phyloP scores from a whole-genome alignment of 2,329 filamentous ascomycete species.

The Aspergillus carbonarius region DNA sequence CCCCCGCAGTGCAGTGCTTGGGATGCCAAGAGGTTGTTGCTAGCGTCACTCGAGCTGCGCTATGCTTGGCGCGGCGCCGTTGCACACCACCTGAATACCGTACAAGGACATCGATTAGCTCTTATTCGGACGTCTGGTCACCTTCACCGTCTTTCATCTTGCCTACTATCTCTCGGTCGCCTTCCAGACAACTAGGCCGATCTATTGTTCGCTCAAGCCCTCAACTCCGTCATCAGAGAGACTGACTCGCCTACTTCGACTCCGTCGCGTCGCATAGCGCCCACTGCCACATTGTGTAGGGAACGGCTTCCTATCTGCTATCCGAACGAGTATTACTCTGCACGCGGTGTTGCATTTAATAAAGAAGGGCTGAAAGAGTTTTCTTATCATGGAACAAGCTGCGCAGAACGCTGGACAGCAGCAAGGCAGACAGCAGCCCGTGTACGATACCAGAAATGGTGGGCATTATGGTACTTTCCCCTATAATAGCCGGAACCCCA shows the following conservation, averaged over 20 bases:
- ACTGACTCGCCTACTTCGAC: background rate
- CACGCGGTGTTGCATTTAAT: background rate
- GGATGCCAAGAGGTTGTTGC: background rate
- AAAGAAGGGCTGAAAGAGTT: background rate
- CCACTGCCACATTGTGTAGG: background rate
- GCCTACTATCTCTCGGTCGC: background rate
- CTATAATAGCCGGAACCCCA: background rate
- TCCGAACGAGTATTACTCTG: background rate
- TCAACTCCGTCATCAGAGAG: background rate
- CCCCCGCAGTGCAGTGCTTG: background rate
- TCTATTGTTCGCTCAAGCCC: background rate
- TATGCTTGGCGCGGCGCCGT: background rate
- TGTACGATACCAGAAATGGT: constrained; percentile 72
- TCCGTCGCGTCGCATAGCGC: background rate
- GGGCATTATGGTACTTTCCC: constrained; percentile 69
- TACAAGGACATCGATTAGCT: background rate
- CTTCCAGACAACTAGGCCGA: background rate
- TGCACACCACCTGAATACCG: background rate
- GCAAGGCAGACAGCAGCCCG: constrained; percentile 59
- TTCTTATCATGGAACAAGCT: constrained; percentile 54
- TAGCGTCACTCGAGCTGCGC: constrained; percentile 5
- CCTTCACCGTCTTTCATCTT: background rate
- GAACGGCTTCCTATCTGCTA: background rate
- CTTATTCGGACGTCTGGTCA: background rate
- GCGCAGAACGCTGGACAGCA: constrained; percentile 58